A percentile compares a stretch with the other conserved stretches of the same genome.
phyloP scores from a whole-genome alignment of 202 grass and related monocot species.

The Panicum virgatum region DNA sequence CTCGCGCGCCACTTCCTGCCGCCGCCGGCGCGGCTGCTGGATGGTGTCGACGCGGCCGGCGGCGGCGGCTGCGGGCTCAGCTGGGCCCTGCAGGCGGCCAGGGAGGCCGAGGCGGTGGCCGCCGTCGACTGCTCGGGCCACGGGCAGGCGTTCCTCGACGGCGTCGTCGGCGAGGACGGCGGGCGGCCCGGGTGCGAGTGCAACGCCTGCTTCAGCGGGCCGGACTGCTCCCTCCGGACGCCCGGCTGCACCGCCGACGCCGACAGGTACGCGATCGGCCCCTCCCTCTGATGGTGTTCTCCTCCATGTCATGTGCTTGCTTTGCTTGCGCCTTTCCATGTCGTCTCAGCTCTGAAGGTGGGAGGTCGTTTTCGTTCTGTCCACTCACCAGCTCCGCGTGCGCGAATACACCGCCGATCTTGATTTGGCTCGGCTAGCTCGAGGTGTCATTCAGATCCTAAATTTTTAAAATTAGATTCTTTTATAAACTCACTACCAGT shows the following conservation, averaged over 20 bases:
- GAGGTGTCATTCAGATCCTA: too few relatives aligned
- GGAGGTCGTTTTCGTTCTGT: too few relatives aligned
- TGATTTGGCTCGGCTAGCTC: too few relatives aligned
- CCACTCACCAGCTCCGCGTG: too few relatives aligned
- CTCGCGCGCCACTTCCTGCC: constrained; percentile 40
- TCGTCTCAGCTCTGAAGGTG: too few relatives aligned
- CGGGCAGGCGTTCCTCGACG: constrained; percentile 58
- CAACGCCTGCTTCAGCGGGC: constrained; percentile 60
- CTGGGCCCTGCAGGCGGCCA: constrained; percentile 60
- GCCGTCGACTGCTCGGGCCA: constrained; percentile 67
- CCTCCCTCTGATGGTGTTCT: too few relatives aligned
- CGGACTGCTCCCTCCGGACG: constrained; percentile 61
- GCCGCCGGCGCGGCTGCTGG: background rate
- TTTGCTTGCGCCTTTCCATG: too few relatives aligned
- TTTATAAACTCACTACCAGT: too few relatives aligned
- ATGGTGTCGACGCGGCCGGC: background rate
- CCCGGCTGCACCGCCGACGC: constrained; percentile 61
- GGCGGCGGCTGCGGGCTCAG: constrained; percentile 8
- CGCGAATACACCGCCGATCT: too few relatives aligned
- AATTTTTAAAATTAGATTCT: too few relatives aligned
- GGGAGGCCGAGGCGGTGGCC: constrained; percentile 64
- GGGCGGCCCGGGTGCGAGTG: constrained; percentile 64
- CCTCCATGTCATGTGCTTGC: too few relatives aligned
- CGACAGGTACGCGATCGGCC: constrained; percentile 20
- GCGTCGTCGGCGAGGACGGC: constrained; percentile 41